phyloP scores from a whole-genome alignment of 2,329 filamentous ascomycete genomes.

The Aspergillus melleus region DNA sequence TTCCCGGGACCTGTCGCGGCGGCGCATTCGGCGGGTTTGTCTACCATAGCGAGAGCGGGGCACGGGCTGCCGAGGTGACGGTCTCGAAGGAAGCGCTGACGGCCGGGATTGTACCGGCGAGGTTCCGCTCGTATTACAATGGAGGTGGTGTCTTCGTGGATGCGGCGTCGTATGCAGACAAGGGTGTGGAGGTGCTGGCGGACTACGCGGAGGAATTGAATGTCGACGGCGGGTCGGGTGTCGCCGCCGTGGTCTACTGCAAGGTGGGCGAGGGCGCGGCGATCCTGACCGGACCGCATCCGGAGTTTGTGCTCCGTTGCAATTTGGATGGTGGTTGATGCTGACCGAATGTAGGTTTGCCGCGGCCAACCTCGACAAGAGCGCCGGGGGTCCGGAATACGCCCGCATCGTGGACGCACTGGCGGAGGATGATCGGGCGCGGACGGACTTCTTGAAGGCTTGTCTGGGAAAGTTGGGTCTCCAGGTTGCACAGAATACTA shows the following conservation, averaged over 20 bases:
- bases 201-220: constrained; percentile 73
- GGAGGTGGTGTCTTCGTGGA: constrained; percentile 92
- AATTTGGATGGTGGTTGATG: not conserved
- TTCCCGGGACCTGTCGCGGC: constrained; percentile 80
- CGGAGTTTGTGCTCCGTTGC: constrained; percentile 64
- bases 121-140: constrained; percentile 83
- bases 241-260: constrained; percentile 80
- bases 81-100: constrained; percentile 63
- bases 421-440: constrained; percentile 65
- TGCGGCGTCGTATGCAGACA: constrained; percentile 60
- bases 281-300: constrained; percentile 84
- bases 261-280: constrained; percentile 77
- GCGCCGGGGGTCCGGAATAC: constrained; percentile 68
- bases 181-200: constrained; percentile 77
- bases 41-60: constrained; percentile 84
- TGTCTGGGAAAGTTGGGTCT: constrained; percentile 79
- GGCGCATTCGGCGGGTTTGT: constrained; percentile 86
- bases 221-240: constrained; percentile 71
- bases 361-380: constrained; percentile 70
- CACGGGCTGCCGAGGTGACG: constrained; percentile 67
- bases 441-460: constrained; percentile 74
- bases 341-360: constrained; percentile 67
- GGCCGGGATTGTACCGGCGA: constrained; percentile 55
- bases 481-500: constrained; percentile 68
- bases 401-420: constrained; percentile 68